phyloP scores from a whole-genome alignment of 352 stramenopile genomes.

The Phytophthora rubi region DNA sequence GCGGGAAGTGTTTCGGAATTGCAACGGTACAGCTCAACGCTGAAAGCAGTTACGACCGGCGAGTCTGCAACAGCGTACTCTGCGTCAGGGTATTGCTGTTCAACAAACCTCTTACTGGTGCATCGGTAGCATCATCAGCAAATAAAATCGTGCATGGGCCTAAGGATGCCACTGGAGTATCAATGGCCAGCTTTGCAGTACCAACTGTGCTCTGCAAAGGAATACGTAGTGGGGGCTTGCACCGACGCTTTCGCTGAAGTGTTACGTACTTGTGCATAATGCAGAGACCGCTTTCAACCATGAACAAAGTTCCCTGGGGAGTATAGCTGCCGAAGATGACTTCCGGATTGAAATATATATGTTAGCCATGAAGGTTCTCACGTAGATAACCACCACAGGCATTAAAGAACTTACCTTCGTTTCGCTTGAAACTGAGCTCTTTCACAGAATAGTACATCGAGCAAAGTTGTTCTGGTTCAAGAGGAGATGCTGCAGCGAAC shows the following conservation, averaged over 20 bases:
- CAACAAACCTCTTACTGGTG: neutral
- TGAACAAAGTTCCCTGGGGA: constrained; percentile 35
- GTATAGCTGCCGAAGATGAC: constrained; percentile 42
- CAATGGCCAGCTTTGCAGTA: constrained; percentile 34
- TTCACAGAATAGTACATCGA: constrained; percentile 52
- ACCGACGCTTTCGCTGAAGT: constrained; percentile 28
- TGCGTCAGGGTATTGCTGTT: neutral
- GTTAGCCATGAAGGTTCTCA: neutral
- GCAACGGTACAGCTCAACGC: constrained; percentile 34
- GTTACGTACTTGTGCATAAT: constrained; percentile 53
- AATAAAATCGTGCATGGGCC: constrained; percentile 46
- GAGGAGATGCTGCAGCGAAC: constrained; percentile 39
- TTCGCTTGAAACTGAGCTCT: constrained; percentile 43
- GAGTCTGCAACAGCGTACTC: constrained; percentile 55
- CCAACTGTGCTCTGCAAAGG: constrained; percentile 7
- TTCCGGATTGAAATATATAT: constrained; percentile 10
- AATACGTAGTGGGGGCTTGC: neutral
- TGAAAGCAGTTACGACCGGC: constrained; percentile 39
- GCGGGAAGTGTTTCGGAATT: constrained; percentile 1
- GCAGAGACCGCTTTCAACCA: constrained; percentile 49
- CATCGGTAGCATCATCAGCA: constrained; percentile 22
- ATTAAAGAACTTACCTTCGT: constrained; percentile 40
- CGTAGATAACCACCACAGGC: no score
- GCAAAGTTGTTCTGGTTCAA: constrained; percentile 50
- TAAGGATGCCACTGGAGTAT: constrained; percentile 50